A percentile compares a stretch with the other conserved stretches of the same genome.
phyloP scores from a whole-genome alignment of 1,284 basidiomycete species.

The Xerocomus amazonicus region DNA sequence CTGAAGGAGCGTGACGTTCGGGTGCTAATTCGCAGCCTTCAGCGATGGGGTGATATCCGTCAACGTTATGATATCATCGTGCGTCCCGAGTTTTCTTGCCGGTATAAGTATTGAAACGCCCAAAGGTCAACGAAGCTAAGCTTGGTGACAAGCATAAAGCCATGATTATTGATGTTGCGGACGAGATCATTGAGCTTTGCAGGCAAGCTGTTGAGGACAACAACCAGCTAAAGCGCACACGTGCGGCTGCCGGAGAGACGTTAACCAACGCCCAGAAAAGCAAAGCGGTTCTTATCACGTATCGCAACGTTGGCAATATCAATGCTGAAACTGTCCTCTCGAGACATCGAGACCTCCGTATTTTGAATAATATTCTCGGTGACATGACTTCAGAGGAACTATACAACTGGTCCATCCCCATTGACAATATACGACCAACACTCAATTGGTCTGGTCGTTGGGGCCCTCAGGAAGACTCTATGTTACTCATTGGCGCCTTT shows the following conservation, averaged over 20 bases:
- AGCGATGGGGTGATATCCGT: conserved; percentile 97
- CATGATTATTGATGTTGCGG: conserved; percentile 87
- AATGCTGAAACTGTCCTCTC: conserved; percentile 97
- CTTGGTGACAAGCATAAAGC: conserved; percentile 92
- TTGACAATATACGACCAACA: conserved; percentile 90
- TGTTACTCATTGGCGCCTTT: conserved; percentile 92
- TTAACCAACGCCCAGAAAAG: conserved; percentile 84
- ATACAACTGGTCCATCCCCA: conserved; percentile 83
- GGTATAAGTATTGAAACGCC: conserved; percentile 11
- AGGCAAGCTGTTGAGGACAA: conserved; percentile 82
- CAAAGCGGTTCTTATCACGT: conserved; percentile 93
- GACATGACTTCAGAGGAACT: conserved; percentile 59
- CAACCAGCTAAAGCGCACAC: conserved; percentile 73
- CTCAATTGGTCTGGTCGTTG: conserved; percentile 96
- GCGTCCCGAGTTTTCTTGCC: conserved; percentile 29
- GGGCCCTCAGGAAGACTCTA: conserved; percentile 91
- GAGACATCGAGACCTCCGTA: conserved; percentile 85
- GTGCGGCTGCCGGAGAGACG: conserved; percentile 80
- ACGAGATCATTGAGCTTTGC: conserved; percentile 90
- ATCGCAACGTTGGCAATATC: conserved; percentile 87
- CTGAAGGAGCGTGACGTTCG: conserved; percentile 97
- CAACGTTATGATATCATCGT: conserved; percentile 94
- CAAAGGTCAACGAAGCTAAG: conserved; percentile 85
- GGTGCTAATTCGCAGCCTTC: conserved; percentile 91
- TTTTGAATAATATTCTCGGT: conserved; percentile 81